Conservation (phyloP, 2,329 filamentous ascomycete genomes). For the Zasmidium angulare region DNA sequence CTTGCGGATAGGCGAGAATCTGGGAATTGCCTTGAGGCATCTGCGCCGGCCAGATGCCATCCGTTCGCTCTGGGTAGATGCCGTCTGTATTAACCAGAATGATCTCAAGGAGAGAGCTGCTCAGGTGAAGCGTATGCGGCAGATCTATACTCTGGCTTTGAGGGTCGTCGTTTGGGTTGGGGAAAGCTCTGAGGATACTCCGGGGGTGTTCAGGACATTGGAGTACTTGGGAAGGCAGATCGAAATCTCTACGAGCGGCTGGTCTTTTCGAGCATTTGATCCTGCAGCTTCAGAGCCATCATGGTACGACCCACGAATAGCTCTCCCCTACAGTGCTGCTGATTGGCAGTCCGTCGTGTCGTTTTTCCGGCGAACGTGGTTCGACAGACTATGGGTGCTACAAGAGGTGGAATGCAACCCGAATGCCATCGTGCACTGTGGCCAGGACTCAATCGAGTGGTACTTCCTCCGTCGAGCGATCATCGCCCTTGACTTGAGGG, state of each 20-base stretch:
- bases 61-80: conserved; percentile 11
- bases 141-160: conserved; percentile 7
- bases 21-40: background rate
- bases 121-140: conserved; percentile 11
- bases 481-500: background rate
- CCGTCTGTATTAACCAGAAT: conserved; percentile 15
- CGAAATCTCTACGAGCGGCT: background rate
- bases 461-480: background rate
- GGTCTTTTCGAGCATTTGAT: background rate
- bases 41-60: background rate
- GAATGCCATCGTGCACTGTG: background rate
- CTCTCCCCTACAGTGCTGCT: background rate
- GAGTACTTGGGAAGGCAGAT: background rate
- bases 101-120: conserved; percentile 3
- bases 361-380: background rate
- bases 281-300: background rate
- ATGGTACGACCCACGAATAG: background rate
- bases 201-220: background rate
- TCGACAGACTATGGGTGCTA: background rate
- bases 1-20: background rate
- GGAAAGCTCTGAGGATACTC: background rate
- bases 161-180: conserved; percentile 10
- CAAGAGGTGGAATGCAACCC: background rate
- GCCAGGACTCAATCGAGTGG: background rate
- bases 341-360: background rate